Conservation (phyloP, 352 stramenopile genomes). For the Phytophthora citricola region DNA sequence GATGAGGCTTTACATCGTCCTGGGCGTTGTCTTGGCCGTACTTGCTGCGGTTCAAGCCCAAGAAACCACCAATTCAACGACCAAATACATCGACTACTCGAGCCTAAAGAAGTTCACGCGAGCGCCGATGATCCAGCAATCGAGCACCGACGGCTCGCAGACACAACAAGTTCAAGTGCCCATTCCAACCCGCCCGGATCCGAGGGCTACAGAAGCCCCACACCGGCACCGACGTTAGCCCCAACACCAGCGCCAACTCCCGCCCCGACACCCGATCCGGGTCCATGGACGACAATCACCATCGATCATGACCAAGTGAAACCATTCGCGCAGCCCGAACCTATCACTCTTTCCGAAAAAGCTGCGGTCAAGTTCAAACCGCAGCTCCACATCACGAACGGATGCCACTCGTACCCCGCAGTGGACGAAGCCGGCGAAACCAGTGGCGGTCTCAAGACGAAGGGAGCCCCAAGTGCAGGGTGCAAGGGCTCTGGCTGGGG, state of each 20-base stretch:
- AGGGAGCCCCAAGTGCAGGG: background rate
- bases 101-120: conserved; percentile 22
- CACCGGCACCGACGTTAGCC: background rate
- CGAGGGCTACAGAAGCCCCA: conserved; percentile 7
- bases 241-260: background rate
- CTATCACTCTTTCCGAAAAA: background rate
- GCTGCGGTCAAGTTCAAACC: background rate
- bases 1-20: conserved; percentile 12
- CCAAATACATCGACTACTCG: conserved; percentile 32
- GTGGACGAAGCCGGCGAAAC: background rate
- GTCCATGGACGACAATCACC: background rate
- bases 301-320: background rate
- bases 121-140: conserved; percentile 4
- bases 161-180: too few species aligned
- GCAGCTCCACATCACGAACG: background rate
- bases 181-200: background rate
- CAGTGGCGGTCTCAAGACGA: background rate
- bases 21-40: conserved; percentile 1
- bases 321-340: background rate
- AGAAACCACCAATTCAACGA: conserved; percentile 8
- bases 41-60: background rate
- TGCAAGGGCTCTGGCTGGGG: background rate
- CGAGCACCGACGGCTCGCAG: too few species aligned
- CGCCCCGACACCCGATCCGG: background rate
- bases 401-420: background rate